Evolutionary conservation across 1,284 basidiomycete genomes (phyloP).

Genomic region (Apiotrichum siamense): DNA sequence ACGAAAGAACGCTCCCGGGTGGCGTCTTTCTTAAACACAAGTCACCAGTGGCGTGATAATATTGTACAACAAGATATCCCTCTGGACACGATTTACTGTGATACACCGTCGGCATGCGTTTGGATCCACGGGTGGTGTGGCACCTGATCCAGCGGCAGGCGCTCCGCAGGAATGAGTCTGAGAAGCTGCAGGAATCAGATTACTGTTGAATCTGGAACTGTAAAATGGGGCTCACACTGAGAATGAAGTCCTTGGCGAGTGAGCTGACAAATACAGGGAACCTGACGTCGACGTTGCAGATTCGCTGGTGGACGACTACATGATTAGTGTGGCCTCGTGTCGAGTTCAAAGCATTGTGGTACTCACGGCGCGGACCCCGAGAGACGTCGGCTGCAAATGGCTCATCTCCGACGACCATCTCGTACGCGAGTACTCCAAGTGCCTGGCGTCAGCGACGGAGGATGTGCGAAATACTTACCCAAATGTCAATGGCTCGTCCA

Average conservation of each 20-base stretch:
- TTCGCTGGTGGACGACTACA: conserved; percentile 34
- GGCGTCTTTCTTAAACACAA: no score
- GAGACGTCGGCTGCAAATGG: conserved; percentile 67
- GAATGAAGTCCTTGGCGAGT: conserved; percentile 61
- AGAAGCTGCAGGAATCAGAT: conserved; percentile 58
- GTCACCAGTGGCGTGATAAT: no score
- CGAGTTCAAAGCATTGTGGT: no score
- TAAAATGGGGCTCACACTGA: conserved; percentile 55
- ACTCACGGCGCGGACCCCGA: conserved; percentile 27
- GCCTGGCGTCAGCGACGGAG: conserved; percentile 59
- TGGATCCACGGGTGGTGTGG: conserved; percentile 80
- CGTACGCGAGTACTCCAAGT: conserved; percentile 88
- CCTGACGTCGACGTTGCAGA: conserved; percentile 59
- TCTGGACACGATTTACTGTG: not conserved
- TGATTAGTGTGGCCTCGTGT: not conserved
- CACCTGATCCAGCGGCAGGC: conserved; percentile 70
- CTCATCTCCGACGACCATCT: conserved; percentile 83
- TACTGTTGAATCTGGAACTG: no score
- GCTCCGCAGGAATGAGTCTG: conserved; percentile 69
- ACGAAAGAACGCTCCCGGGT: no score
- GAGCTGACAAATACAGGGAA: conserved; percentile 60
- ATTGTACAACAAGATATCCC: not conserved
- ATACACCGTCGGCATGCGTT: not conserved
- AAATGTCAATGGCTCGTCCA: conserved; percentile 36
- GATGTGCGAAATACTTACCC: conserved; percentile 19